A percentile compares a stretch with the other conserved stretches of the same genome.
Evolutionary conservation across 768 basidiomycete species (phyloP).

Genomic region (Tremella yokohamensis): DNA sequence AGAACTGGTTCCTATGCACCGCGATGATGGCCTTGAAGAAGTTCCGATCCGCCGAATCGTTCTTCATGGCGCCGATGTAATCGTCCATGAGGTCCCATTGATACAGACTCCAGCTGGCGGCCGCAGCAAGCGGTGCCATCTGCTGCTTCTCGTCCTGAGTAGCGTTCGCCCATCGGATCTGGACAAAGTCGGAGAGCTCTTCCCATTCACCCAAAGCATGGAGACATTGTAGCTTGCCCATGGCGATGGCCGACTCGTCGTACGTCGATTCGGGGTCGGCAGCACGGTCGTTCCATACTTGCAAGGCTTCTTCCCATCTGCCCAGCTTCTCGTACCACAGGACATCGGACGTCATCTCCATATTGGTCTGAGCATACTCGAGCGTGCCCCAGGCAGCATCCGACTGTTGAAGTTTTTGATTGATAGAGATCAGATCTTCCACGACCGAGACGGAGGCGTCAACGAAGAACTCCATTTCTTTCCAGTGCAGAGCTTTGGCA

Average conservation of each 20-base stretch:
- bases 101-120: conserved; percentile 91
- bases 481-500: conserved; percentile 97
- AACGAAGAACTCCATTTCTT: conserved; percentile 92
- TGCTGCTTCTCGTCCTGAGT: conserved; percentile 77
- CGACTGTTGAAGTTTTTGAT: conserved; percentile 91
- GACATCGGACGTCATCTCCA: conserved; percentile 73
- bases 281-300: conserved; percentile 42
- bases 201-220: conserved; percentile 99
- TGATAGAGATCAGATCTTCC: conserved; percentile 91
- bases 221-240: conserved; percentile 90
- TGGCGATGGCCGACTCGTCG: conserved; percentile 60
- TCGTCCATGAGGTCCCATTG: conserved; percentile 99
- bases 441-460: conserved; percentile 83
- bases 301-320: conserved; percentile 88
- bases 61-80: conserved; percentile 88
- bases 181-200: conserved; percentile 74
- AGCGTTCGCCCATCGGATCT: conserved; percentile 80
- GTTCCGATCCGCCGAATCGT: conserved; percentile 85
- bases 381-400: conserved; percentile 98
- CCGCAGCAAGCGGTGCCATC: conserved; percentile 95
- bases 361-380: conserved; percentile 80
- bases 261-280: conserved; percentile 66
- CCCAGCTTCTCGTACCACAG: conserved; percentile 98
- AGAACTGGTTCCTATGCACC: conserved; percentile 94
- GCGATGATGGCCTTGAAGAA: conserved; percentile 95